A percentile compares a stretch with the other conserved stretches of the same genome.
phyloP scores from a whole-genome alignment of 148 eudicot species.

The Dysphania ambrosioides region DNA sequence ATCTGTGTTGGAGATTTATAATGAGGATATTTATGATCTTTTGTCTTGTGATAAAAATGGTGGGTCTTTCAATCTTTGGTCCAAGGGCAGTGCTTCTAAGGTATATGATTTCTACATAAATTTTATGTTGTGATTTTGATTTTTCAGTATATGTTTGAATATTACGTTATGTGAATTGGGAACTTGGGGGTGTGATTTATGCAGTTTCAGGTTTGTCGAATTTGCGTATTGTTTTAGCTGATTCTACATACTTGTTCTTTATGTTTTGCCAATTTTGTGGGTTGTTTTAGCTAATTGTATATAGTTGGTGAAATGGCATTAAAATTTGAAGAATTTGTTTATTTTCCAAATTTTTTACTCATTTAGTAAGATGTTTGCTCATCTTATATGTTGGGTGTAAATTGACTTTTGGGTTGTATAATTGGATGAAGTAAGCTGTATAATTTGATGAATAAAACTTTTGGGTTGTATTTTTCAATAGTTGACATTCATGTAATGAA shows the following conservation, averaged over 20 bases:
- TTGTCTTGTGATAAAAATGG: conserved; percentile 55
- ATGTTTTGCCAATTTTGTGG: background rate
- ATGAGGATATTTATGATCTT: conserved; percentile 96
- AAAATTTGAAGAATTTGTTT: too few species aligned
- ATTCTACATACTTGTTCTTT: background rate
- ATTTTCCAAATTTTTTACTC: too few species aligned
- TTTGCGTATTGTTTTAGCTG: background rate
- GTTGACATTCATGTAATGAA: too few species aligned
- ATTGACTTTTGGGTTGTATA: too few species aligned
- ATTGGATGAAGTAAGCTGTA: too few species aligned
- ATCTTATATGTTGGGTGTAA: too few species aligned
- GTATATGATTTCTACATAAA: conserved; percentile 24
- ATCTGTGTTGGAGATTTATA: conserved; percentile 80
- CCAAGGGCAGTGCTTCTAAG: conserved; percentile 88
- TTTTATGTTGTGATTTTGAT: background rate
- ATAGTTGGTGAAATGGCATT: background rate
- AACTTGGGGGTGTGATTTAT: background rate
- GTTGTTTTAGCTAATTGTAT: background rate
- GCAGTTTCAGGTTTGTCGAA: background rate
- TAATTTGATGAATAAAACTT: background rate
- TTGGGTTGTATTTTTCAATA: too few species aligned
- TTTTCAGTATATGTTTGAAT: background rate
- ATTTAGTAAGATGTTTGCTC: too few species aligned
- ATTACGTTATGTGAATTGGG: background rate
- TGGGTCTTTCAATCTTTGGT: conserved; percentile 73